Percentiles rank a stretch among this genome's conserved stretches.
These are phyloP conservation scores for Monilinia laxa DNA, from an alignment of 2,329 filamentous ascomycete genomes.

Conservation along the genomic window DNA sequence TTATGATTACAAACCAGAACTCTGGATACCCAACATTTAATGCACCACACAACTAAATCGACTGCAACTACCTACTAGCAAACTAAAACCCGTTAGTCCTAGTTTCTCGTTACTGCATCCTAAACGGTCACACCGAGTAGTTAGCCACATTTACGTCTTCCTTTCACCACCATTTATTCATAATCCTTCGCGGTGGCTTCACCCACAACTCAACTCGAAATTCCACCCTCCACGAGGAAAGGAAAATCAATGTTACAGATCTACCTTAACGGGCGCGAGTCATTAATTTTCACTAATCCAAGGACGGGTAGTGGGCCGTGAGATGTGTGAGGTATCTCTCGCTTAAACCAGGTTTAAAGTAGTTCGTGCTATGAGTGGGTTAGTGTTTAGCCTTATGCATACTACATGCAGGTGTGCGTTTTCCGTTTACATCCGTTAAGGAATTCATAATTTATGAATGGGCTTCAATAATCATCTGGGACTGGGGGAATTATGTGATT, in stretches of 20 bases:
- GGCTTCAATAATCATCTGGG: no score
- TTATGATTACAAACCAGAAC: no score
- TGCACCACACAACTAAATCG: not conserved
- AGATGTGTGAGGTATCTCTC: not conserved
- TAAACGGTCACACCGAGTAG: conserved; percentile 10
- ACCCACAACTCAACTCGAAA: not conserved
- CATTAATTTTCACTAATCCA: not conserved
- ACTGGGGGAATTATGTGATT: no score
- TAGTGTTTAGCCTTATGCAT: no score
- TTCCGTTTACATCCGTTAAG: no score
- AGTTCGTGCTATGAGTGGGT: no score
- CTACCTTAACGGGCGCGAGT: conserved; percentile 16
- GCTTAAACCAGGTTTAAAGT: not conserved
- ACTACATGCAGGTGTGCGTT: no score
- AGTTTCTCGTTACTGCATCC: conserved; percentile 4
- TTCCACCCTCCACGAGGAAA: not conserved
- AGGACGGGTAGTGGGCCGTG: not conserved
- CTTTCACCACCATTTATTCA: not conserved
- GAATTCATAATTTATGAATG: no score
- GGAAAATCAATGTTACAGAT: not conserved
- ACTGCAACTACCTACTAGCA: not conserved
- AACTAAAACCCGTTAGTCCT: not conserved
- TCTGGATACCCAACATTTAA: not conserved
- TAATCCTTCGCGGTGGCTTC: no score
- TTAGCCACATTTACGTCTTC: not conserved